phyloP scores from a whole-genome alignment of 2,329 filamentous ascomycete genomes.

The Blumeria hordei region DNA sequence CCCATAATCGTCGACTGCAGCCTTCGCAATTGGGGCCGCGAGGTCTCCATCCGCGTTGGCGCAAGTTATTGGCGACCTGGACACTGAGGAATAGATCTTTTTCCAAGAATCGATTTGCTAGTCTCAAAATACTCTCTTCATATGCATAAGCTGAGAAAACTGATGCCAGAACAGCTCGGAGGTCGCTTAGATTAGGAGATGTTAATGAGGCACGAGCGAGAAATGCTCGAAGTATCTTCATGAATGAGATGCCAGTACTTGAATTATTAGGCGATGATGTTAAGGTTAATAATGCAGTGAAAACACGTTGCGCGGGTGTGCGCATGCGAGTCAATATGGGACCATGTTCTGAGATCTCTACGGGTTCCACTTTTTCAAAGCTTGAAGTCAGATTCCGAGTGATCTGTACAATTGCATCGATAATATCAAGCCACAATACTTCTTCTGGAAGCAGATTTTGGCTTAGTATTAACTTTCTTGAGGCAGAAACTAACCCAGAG shows the following conservation, averaged over 20 bases:
- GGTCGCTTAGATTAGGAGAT: conserved; percentile 67
- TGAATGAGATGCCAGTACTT: conserved; percentile 44
- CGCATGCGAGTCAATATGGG: conserved; percentile 46
- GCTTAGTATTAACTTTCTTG: conserved; percentile 20
- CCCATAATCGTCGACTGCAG: conserved; percentile 68
- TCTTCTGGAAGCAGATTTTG: conserved; percentile 28
- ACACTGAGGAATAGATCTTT: conserved; percentile 75
- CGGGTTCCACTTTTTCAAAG: conserved; percentile 18
- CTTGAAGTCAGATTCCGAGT: conserved; percentile 37
- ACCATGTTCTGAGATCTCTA: conserved; percentile 17
- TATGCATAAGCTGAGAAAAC: conserved; percentile 94
- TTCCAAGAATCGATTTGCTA: conserved; percentile 71
- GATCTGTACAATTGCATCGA: conserved; percentile 35
- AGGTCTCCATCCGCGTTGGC: conserved; percentile 75
- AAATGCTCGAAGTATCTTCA: conserved; percentile 74
- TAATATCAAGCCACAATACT: conserved; percentile 33
- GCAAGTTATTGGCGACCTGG: conserved; percentile 43
- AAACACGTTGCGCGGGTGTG: conserved; percentile 66
- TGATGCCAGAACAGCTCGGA: conserved; percentile 62
- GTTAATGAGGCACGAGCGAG: conserved; percentile 57
- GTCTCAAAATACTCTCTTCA: conserved; percentile 65
- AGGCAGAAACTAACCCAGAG: conserved; percentile 19
- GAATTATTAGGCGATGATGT: conserved; percentile 27
- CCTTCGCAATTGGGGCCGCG: conserved; percentile 69
- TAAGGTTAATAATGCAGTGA: conserved; percentile 61